Conservation (phyloP, 345 rosid species). For the Eucalyptus microcorys region DNA sequence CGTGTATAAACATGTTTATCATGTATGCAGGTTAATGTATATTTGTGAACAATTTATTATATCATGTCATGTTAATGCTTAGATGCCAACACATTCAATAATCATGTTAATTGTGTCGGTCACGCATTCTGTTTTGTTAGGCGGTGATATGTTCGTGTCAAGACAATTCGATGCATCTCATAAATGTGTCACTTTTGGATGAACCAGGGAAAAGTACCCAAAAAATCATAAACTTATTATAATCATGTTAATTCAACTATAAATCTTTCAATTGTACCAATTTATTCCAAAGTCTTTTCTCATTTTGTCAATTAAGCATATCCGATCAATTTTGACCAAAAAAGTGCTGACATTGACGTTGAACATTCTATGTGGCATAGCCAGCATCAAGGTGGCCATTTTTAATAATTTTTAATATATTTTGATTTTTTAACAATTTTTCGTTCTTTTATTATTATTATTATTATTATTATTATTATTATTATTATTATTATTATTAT, state of each 20-base stretch:
- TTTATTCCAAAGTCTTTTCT: too few relatives aligned
- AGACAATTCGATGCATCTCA: not conserved
- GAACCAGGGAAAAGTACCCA: fast-evolving
- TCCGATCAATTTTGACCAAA: too few relatives aligned
- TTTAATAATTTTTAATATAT: too few relatives aligned
- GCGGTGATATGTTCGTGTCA: fast-evolving
- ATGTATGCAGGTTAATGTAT: fast-evolving
- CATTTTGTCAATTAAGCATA: too few relatives aligned
- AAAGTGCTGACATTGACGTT: fast-evolving
- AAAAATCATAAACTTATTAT: too few relatives aligned
- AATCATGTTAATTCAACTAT: too few relatives aligned
- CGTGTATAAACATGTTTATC: not conserved
- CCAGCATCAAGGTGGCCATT: fast-evolving
- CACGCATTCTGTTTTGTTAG: fast-evolving
- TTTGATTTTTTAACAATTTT: too few relatives aligned
- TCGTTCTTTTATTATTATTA: too few relatives aligned
- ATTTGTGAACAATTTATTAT: not conserved
- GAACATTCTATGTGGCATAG: fast-evolving
- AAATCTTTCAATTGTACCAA: fast-evolving
- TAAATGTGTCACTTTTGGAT: fast-evolving
- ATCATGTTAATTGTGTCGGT: fast-evolving
- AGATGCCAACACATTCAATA: not conserved
- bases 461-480: too few relatives aligned
- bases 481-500: too few relatives aligned
- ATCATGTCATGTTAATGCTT: not conserved